A percentile compares a stretch with the other conserved stretches of the same genome.
These are phyloP conservation scores for Cucumis melo DNA, from an alignment of 306 rosid species.

Conservation along the genomic window DNA sequence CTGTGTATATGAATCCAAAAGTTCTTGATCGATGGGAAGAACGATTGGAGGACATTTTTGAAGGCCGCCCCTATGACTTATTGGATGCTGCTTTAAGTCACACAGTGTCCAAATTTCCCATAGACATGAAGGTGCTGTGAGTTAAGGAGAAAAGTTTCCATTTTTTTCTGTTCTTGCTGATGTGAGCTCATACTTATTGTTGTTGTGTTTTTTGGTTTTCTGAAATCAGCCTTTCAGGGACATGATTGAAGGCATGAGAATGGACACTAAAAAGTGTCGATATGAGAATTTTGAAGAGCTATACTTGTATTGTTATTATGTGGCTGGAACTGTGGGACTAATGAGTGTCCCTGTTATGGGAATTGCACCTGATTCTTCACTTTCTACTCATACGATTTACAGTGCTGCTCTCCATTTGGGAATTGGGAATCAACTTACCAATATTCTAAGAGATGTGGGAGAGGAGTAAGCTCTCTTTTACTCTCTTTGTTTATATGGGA, in stretches of 20 bases:
- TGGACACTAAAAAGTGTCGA: constrained; percentile 54
- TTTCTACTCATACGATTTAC: constrained; percentile 41
- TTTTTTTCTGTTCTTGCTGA: neutral
- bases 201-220: neutral
- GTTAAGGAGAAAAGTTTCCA: too few relatives aligned
- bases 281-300: constrained; percentile 62
- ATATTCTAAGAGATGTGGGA: constrained; percentile 88
- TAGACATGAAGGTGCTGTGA: constrained; percentile 55
- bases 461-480: constrained; percentile 54
- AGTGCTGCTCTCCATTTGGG: constrained; percentile 64
- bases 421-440: constrained; percentile 76
- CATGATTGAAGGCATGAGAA: constrained; percentile 89
- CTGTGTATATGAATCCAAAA: constrained; percentile 42
- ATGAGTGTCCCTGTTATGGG: constrained; percentile 92
- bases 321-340: constrained; percentile 86
- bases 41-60: constrained; percentile 52
- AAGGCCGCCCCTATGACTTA: constrained; percentile 67
- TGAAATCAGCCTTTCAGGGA: constrained; percentile 52
- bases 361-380: constrained; percentile 45
- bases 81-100: constrained; percentile 65
- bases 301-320: constrained; percentile 78
- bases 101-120: constrained; percentile 47
- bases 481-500: neutral
- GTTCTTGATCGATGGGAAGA: constrained; percentile 93
- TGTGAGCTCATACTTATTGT: neutral